Base-by-base conservation (phyloP, 164 flowering plant species). In the Vitis cinerea region DNA sequence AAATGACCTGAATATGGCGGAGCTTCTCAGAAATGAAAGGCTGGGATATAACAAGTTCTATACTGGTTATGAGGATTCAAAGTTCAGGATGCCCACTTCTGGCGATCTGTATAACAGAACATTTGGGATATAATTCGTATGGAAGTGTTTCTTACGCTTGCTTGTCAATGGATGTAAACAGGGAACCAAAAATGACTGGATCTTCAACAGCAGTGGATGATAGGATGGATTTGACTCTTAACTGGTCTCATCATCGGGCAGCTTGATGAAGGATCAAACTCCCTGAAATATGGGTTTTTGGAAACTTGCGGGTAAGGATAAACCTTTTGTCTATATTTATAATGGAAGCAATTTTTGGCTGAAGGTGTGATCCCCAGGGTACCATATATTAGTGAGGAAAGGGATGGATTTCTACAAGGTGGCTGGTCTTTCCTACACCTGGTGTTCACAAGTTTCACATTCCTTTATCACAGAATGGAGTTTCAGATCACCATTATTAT, bases 41-140 rank as follows among this genome's bases (percentile, higher is more conserved):
- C 74, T 84, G 47, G 88, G 91, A 44, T 79, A 71, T 56, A 85
- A 83, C 75, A 87, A 84, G 58, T 76, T 68, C 27, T 79, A 75
- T 79, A 65, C 73, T 73, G 80, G 85, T 44, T 86, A 83, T 65
- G 92, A 90, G 50, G 93, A 89, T 65, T 71, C 86, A 10, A 87
- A 81, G 66, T 85, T 74, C 51, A 82, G 82, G 44, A 83, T 85
- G 88, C 83, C 90, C n/a, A 79, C 79, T 75, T 84, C 94, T 8
- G 84, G 86, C 0, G 87, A 92, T 69, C 62, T 89, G n/a, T 93
- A 93, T 68, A 87, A 84, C 78, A 83, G 96, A 75, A 81, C 91
- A 69, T 90, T 80, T 75, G 88, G 92, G 75, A 85, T 87, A 82
- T 92, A 83, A 87, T 54, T 71, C 11, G 3, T 58, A 15, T 47